These are phyloP conservation scores for Penicillium samsonianum DNA, from an alignment of 495 filamentous ascomycete genomes.

Conservation along the genomic window DNA sequence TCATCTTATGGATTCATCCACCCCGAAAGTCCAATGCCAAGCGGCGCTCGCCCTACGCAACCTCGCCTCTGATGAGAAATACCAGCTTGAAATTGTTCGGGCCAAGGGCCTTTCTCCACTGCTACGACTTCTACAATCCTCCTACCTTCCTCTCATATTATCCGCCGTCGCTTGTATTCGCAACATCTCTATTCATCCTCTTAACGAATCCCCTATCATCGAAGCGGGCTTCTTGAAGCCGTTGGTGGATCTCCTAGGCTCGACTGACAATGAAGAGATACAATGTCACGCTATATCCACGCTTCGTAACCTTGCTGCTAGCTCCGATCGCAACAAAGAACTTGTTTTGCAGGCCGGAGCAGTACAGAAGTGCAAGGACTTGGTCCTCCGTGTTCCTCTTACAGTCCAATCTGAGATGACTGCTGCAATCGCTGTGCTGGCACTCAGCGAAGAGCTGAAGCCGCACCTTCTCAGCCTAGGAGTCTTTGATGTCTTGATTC, in stretches of 20 bases:
- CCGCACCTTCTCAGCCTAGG: slow-evolving; percentile 86
- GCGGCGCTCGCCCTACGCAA: slow-evolving; percentile 93
- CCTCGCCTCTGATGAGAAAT: slow-evolving; percentile 96
- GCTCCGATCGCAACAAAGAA: slow-evolving; percentile 95
- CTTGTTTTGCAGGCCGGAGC: slow-evolving; percentile 94
- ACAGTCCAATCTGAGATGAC: slow-evolving; percentile 99
- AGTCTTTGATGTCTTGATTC: slow-evolving; percentile 95
- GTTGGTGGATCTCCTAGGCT: slow-evolving; percentile 88
- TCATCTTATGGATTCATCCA: slow-evolving; percentile 93
- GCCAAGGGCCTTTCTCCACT: slow-evolving; percentile 81
- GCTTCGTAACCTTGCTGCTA: slow-evolving; percentile 90
- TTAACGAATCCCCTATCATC: slow-evolving; percentile 99
- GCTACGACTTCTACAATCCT: slow-evolving; percentile 85
- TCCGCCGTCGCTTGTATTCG: slow-evolving; percentile 98
- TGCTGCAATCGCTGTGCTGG: slow-evolving; percentile 95
- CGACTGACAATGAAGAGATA: slow-evolving; percentile 97
- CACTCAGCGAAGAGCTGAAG: slow-evolving; percentile 94
- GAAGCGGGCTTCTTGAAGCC: slow-evolving; percentile 95
- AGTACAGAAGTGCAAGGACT: slow-evolving; percentile 96
- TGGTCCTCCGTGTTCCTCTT: slow-evolving; percentile 89
- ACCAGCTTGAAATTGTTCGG: slow-evolving; percentile 95
- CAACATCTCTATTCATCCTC: slow-evolving; percentile 98
- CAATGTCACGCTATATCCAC: slow-evolving; percentile 99
- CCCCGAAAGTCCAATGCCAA: slow-evolving; percentile 97
- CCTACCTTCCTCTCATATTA: slow-evolving; percentile 91